Base-by-base conservation (phyloP, 78 protist species). In the Chrysochromulina tobinii region DNA sequence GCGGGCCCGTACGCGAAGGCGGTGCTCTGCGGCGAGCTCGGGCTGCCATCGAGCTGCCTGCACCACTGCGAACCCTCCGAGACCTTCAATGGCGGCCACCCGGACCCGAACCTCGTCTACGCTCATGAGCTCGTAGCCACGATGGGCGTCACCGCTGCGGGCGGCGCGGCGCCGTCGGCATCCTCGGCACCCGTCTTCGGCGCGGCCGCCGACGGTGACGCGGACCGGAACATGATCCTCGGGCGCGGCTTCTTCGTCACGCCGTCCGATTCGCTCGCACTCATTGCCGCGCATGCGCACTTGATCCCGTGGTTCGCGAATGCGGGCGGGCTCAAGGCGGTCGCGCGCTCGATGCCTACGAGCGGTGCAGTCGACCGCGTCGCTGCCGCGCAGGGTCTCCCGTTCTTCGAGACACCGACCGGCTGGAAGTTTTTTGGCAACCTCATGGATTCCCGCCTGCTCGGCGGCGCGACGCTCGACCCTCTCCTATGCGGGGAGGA, bases 351-450 rank as follows among this genome's bases (percentile, higher is more conserved):
- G 61, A 98, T 97, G 99, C 97, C 99, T 1, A 86, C 99, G 25
- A 20, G 54, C 50, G 79, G 79, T 53, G 99, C 98, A 1, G 73
- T 92, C 50, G 96, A 94, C 89, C 58, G 27, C 55, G 92, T 89
- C 38, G 83, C 87, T 50, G 61, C 7, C 64, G 3, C 15, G 64
- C 88, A 89, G 17, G 87, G 75, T 50, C n/a, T 96, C 23, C 92
- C 90, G 21, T 88, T 84, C 91, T 94, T 81, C 91, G 98, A 97
- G 91, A 93, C 90, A 57, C 94, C 96, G 11, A 51, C 99, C 6
- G 99, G 99, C 53, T 98, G 99, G 99, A 98, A 98, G 94, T 98
- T 96, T 95, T 98, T 98, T 75, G 98, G 97, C 72, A 97, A 96
- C 91, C 93, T 98, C 25, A 96, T 98, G 98, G 99, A 98, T 69